These are phyloP conservation scores for Amauroascus verrucosus DNA, from an alignment of 2,329 filamentous ascomycete species.

Conservation along the genomic window DNA sequence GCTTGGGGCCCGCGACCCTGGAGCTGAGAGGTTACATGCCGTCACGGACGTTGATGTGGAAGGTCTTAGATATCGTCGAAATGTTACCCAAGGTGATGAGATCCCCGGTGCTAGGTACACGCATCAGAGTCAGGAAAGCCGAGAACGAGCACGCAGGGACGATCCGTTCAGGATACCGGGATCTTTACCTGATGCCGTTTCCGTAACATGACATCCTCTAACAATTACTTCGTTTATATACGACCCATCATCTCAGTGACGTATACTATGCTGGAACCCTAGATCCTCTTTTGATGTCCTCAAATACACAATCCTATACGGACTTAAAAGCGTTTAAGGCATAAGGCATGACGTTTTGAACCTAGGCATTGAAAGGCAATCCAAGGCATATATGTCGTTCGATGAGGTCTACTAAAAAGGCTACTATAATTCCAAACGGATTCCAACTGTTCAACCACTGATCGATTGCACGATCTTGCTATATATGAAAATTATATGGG, in stretches of 20 bases:
- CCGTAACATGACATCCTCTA: constrained; percentile 20
- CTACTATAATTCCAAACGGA: too few species aligned
- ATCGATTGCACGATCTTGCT: too few species aligned
- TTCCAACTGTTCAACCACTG: too few species aligned
- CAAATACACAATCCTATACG: too few species aligned
- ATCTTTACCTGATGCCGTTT: constrained; percentile 25
- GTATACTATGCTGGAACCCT: too few species aligned
- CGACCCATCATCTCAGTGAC: background rate
- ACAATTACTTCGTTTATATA: background rate
- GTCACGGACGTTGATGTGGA: constrained; percentile 22
- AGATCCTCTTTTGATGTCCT: too few species aligned
- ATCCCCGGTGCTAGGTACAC: background rate
- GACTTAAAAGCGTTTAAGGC: too few species aligned
- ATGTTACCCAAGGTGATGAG: background rate
- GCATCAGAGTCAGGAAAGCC: background rate
- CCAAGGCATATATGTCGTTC: too few species aligned
- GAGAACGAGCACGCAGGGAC: constrained; percentile 12
- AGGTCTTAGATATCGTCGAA: constrained; percentile 26
- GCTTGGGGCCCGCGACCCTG: constrained; percentile 3
- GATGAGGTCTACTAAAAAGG: too few species aligned
- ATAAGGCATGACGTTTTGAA: too few species aligned
- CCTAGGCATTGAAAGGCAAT: too few species aligned
- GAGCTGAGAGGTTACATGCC: constrained; percentile 15
- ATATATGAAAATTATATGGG: background rate
- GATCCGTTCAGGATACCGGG: constrained; percentile 34